Evolutionary conservation across 2,329 filamentous ascomycete species (phyloP).

Genomic region (Fusarium circinatum): DNA sequence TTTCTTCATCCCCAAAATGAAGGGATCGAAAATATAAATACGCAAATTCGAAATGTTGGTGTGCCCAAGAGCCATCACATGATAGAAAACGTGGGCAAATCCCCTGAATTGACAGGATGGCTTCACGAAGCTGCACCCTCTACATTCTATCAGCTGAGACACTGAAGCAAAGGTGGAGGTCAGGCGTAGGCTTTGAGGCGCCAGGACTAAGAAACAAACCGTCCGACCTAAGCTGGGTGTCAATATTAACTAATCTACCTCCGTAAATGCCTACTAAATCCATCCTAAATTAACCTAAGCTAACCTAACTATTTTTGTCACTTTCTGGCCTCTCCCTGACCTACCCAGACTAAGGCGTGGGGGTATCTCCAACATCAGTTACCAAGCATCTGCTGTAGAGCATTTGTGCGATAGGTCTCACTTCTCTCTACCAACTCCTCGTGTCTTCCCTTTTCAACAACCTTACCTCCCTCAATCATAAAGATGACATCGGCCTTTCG

Average conservation of each 20-base stretch:
- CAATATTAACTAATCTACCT: background rate
- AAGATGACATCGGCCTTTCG: constrained; percentile 67
- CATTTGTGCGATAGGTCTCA: constrained; percentile 63
- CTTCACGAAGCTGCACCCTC: constrained; percentile 23
- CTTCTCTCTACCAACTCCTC: constrained; percentile 64
- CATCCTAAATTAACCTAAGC: background rate
- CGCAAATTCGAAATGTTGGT: background rate
- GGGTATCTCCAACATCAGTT: background rate
- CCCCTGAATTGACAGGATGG: constrained; percentile 36
- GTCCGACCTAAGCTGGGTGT: background rate
- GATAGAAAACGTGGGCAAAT: constrained; percentile 37
- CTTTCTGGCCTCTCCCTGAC: background rate
- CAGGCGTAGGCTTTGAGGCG: constrained; percentile 15
- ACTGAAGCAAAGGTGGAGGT: constrained; percentile 15
- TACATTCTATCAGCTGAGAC: constrained; percentile 24
- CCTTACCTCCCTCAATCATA: constrained; percentile 63
- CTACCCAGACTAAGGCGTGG: background rate
- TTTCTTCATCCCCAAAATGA: background rate
- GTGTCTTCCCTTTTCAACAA: constrained; percentile 64
- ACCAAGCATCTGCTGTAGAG: constrained; percentile 60
- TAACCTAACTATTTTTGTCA: background rate
- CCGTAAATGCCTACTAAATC: background rate
- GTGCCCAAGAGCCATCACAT: constrained; percentile 19
- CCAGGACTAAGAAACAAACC: background rate
- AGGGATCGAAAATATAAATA: background rate